Percentiles rank a stretch among this genome's conserved stretches.
phyloP scores from a whole-genome alignment of 768 basidiomycete genomes.

The Neoboletus magnificus region DNA sequence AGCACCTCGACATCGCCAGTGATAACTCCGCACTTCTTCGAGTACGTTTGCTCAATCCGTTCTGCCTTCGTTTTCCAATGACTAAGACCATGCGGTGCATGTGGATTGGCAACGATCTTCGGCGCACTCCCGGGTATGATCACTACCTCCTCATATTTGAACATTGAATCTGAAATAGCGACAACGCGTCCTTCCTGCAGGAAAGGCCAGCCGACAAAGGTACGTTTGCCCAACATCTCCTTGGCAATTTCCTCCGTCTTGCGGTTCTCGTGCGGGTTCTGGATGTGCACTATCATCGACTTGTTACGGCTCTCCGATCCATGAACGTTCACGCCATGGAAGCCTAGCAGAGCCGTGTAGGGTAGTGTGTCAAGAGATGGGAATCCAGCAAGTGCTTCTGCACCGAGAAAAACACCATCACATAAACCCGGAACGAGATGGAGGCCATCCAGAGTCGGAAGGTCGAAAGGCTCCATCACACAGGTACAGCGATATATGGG shows the following conservation, averaged over 20 bases:
- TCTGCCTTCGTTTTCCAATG: conserved; percentile 83
- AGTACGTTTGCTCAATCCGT: conserved; percentile 77
- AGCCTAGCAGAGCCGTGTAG: conserved; percentile 68
- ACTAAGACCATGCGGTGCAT: conserved; percentile 61
- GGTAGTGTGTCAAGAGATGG: conserved; percentile 91
- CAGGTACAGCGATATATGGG: conserved; percentile 78
- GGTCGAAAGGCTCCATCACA: conserved; percentile 75
- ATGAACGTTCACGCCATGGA: conserved; percentile 92
- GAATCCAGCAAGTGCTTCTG: conserved; percentile 89
- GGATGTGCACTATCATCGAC: conserved; percentile 86
- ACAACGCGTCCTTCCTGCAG: conserved; percentile 87
- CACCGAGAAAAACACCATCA: conserved; percentile 84
- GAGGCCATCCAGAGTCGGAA: conserved; percentile 82
- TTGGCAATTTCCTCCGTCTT: conserved; percentile 73
- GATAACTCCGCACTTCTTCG: conserved; percentile 84
- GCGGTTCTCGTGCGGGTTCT: conserved; percentile 65
- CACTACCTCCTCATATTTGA: conserved; percentile 76
- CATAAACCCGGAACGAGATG: conserved; percentile 84
- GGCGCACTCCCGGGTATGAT: conserved; percentile 48
- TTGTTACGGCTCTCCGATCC: conserved; percentile 88
- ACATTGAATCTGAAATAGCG: conserved; percentile 80
- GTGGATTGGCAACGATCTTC: conserved; percentile 69
- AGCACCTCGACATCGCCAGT: conserved; percentile 79
- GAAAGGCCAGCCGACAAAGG: conserved; percentile 91
- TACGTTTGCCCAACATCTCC: conserved; percentile 70